Conservation (phyloP, 2,329 filamentous ascomycete species). For the Basipetospora chlamydospora region DNA sequence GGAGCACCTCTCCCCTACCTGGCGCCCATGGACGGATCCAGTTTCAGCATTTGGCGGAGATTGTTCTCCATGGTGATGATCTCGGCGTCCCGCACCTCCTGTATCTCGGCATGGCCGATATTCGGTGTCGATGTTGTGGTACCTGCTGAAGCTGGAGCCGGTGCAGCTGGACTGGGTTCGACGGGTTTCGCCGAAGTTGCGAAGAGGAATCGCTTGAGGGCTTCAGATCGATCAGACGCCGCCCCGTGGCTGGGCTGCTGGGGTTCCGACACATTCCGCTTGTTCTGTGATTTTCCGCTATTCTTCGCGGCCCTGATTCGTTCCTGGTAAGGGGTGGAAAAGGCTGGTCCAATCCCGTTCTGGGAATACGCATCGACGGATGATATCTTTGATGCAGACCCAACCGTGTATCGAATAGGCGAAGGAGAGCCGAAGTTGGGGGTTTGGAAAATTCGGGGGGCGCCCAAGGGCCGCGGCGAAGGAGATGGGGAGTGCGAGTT, state of each 20-base stretch:
- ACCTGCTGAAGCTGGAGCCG: not conserved
- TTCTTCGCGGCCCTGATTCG: conserved; percentile 41
- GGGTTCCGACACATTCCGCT: no score
- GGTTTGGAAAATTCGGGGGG: no score
- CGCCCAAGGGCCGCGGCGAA: no score
- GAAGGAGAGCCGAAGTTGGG: conserved; percentile 14
- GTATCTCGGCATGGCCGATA: not conserved
- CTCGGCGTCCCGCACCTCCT: conserved; percentile 13
- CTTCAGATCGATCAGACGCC: conserved; percentile 31
- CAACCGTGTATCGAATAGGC: conserved; percentile 17
- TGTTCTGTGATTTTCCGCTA: no score
- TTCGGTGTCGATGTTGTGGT: not conserved
- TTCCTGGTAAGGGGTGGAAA: conserved; percentile 51
- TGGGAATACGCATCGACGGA: no score
- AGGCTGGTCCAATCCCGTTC: conserved; percentile 51
- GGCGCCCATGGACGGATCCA: conserved; percentile 15
- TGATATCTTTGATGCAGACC: no score
- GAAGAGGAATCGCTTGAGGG: conserved; percentile 43
- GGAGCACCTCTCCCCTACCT: no score
- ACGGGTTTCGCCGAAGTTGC: conserved; percentile 13
- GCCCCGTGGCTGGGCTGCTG: no score
- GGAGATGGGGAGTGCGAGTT: no score
- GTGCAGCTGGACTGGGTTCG: not conserved
- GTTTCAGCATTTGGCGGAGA: conserved; percentile 37
- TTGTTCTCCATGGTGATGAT: conserved; percentile 37